These are phyloP conservation scores for Claviceps fusiformis DNA, from an alignment of 2,329 filamentous ascomycete genomes.

Conservation along the genomic window DNA sequence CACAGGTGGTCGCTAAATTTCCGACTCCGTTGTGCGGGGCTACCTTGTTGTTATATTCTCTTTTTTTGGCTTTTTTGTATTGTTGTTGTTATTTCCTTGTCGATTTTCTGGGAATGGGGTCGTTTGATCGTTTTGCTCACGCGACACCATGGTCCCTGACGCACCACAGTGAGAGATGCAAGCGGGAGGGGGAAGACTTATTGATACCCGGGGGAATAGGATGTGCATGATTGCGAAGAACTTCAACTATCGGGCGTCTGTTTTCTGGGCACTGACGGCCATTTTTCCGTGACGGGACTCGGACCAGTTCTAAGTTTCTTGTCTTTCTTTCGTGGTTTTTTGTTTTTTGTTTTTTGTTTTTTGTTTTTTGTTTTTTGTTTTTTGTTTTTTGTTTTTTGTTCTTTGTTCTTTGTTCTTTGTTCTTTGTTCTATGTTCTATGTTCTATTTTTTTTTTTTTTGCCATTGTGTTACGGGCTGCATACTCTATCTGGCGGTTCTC, in stretches of 20 bases:
- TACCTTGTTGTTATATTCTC: background rate
- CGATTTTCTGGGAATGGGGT: background rate
- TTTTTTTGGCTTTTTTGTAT: background rate
- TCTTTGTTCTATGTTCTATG: no score
- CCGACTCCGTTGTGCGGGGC: background rate
- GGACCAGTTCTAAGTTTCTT: background rate
- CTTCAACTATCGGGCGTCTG: background rate
- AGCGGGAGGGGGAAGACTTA: background rate
- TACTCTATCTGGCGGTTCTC: background rate
- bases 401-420: no score
- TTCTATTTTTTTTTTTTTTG: background rate
- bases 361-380: no score
- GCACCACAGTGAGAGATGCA: background rate
- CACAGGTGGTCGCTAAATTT: constrained; percentile 6
- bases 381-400: no score
- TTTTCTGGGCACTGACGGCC: background rate
- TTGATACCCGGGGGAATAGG: constrained; percentile 1
- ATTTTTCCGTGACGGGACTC: background rate
- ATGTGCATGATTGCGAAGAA: background rate
- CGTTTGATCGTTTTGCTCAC: no score
- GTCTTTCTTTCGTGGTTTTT: background rate
- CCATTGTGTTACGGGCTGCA: background rate
- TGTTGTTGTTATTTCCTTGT: background rate
- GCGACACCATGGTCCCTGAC: background rate
- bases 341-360: no score